phyloP scores from a whole-genome alignment of 2,329 filamentous ascomycete genomes.

The Leptodontidium sp. region DNA sequence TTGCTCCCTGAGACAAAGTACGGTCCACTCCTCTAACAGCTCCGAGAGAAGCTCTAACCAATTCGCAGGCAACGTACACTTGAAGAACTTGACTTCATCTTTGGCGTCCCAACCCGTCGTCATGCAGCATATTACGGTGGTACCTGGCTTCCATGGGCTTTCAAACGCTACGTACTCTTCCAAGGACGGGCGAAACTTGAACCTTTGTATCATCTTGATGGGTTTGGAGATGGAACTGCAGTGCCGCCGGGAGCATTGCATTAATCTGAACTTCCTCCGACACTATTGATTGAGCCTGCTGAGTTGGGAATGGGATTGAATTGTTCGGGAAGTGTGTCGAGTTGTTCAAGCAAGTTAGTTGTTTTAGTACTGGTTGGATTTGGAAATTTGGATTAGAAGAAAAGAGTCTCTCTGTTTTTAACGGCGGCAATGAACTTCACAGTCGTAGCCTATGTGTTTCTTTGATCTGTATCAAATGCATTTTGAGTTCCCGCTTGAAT shows the following conservation, averaged over 20 bases:
- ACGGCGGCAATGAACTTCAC: too few species aligned
- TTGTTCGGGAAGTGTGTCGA: too few species aligned
- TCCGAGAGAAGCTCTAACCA: too few species aligned
- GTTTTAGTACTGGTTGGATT: too few species aligned
- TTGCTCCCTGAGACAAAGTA: slow-evolving; percentile 66
- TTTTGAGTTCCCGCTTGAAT: too few species aligned
- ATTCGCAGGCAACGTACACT: slow-evolving; percentile 45
- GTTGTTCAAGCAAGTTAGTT: too few species aligned
- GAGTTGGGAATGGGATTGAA: background rate
- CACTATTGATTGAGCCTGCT: background rate
- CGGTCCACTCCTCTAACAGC: background rate
- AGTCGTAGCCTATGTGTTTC: too few species aligned
- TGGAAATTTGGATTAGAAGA: too few species aligned
- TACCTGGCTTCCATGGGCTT: slow-evolving; percentile 38
- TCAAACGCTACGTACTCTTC: slow-evolving; percentile 36
- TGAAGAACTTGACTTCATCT: slow-evolving; percentile 57
- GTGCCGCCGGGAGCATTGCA: slow-evolving; percentile 6
- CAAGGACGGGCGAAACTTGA: slow-evolving; percentile 55
- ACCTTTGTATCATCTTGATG: slow-evolving; percentile 60
- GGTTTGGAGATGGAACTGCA: slow-evolving; percentile 19
- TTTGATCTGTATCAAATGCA: too few species aligned
- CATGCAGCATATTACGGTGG: slow-evolving; percentile 43
- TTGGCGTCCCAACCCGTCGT: slow-evolving; percentile 43
- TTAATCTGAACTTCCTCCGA: background rate
- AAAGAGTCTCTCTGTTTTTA: too few species aligned